Evolutionary conservation across 2,329 filamentous ascomycete genomes (phyloP).

Genomic region (Sarocladium kiliense): DNA sequence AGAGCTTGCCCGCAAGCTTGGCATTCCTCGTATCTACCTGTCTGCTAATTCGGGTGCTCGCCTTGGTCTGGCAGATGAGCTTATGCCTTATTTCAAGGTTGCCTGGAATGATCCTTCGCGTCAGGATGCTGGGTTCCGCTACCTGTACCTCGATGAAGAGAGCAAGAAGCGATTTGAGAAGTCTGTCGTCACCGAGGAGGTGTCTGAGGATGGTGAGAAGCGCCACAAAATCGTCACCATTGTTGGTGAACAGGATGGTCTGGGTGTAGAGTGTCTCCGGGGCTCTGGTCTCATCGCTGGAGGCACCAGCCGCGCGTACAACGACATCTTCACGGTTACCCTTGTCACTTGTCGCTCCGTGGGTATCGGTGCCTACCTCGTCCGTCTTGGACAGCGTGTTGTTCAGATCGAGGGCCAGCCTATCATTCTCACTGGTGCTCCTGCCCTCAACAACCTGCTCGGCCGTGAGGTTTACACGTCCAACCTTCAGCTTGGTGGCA

Average conservation of each 20-base stretch:
- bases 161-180: constrained; percentile 84
- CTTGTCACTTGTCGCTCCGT: constrained; percentile 97
- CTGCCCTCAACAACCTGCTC: constrained; percentile 95
- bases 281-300: constrained; percentile 97
- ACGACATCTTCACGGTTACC: constrained; percentile 98
- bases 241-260: constrained; percentile 86
- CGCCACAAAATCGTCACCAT: constrained; percentile 93
- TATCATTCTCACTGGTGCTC: constrained; percentile 96
- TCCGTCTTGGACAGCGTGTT: constrained; percentile 95
- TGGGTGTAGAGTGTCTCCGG: constrained; percentile 95
- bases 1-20: constrained; percentile 86
- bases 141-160: constrained; percentile 87
- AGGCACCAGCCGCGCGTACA: constrained; percentile 93
- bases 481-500: constrained; percentile 97
- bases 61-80: constrained; percentile 91
- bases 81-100: constrained; percentile 95
- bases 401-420: constrained; percentile 99
- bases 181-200: constrained; percentile 69
- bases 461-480: constrained; percentile 98
- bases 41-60: constrained; percentile 98
- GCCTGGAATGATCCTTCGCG: constrained; percentile 85
- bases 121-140: constrained; percentile 90
- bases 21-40: constrained; percentile 94
- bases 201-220: constrained; percentile 81
- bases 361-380: constrained; percentile 98